phyloP scores from a whole-genome alignment of 805 yeast genomes.

The Debaryomyces prosopidis region DNA sequence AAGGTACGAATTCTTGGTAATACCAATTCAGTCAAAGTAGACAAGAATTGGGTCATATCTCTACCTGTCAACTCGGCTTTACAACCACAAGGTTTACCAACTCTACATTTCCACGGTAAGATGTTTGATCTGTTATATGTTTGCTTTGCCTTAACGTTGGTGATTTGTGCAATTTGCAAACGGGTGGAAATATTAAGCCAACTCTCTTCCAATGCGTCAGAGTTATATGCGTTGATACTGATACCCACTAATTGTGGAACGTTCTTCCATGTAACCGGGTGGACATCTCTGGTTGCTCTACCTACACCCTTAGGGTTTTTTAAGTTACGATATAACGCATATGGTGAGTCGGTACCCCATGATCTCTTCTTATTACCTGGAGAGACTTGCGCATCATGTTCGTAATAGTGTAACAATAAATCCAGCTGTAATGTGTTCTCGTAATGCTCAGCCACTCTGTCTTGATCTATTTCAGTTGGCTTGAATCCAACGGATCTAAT shows the following conservation, averaged over 20 bases:
- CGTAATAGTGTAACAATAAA: slow-evolving; percentile 71
- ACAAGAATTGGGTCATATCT: slow-evolving; percentile 80
- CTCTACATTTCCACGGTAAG: slow-evolving; percentile 82
- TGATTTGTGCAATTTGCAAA: slow-evolving; percentile 85
- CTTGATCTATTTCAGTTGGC: slow-evolving; percentile 76
- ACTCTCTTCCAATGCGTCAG: slow-evolving; percentile 66
- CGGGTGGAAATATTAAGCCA: slow-evolving; percentile 75
- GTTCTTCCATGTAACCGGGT: slow-evolving; percentile 64
- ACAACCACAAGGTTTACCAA: slow-evolving; percentile 91
- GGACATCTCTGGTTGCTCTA: slow-evolving; percentile 72
- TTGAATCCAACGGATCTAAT: slow-evolving; percentile 75
- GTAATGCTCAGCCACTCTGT: slow-evolving; percentile 78
- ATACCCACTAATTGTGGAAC: slow-evolving; percentile 73
- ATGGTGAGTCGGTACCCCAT: slow-evolving; percentile 89
- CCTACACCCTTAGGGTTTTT: slow-evolving; percentile 75
- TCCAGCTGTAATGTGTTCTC: slow-evolving; percentile 73
- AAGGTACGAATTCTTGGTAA: slow-evolving; percentile 91
- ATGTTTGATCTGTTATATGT: slow-evolving; percentile 77
- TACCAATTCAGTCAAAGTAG: slow-evolving; percentile 87
- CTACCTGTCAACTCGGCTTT: slow-evolving; percentile 74
- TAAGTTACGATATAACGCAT: slow-evolving; percentile 78
- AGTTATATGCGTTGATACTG: slow-evolving; percentile 73
- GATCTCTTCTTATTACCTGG: slow-evolving; percentile 72
- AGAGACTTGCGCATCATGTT: slow-evolving; percentile 56
- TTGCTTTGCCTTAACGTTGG: slow-evolving; percentile 81